Conservation (phyloP, 805 yeast species). For the Ogataea henricii region DNA sequence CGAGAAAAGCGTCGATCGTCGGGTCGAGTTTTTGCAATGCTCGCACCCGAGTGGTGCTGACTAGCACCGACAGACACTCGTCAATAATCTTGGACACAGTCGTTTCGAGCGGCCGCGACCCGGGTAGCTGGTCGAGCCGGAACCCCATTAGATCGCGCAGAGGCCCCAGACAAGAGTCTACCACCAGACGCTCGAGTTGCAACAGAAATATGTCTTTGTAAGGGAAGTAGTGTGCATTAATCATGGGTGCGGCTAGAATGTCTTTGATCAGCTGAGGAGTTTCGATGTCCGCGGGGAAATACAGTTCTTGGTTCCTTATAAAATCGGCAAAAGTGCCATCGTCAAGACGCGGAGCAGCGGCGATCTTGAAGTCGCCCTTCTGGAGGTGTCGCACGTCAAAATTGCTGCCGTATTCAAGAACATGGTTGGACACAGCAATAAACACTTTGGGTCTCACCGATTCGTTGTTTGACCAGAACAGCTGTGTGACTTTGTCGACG, state of each 20-base stretch:
- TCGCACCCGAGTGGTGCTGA: conserved; percentile 7
- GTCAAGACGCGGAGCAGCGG: conserved; percentile 19
- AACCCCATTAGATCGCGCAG: conserved; percentile 14
- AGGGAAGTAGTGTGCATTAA: conserved; percentile 24
- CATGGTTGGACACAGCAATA: conserved; percentile 26
- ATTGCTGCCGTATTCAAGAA: conserved; percentile 14
- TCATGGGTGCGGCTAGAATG: conserved; percentile 16
- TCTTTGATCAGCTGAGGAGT: conserved; percentile 17
- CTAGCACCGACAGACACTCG: conserved; percentile 19
- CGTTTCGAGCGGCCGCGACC: conserved; percentile 7
- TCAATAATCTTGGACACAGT: conserved; percentile 13
- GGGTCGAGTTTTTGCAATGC: conserved; percentile 17
- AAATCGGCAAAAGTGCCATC: conserved; percentile 1
- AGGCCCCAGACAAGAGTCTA: conserved; percentile 27
- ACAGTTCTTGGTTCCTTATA: conserved; percentile 8
- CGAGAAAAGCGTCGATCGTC: conserved; percentile 16
- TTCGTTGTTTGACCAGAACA: conserved; percentile 7
- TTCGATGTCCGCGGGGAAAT: conserved; percentile 17
- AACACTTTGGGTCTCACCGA: conserved; percentile 23
- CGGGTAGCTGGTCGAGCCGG: conserved; percentile 2
- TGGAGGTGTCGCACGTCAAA: conserved; percentile 27
- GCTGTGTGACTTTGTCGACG: conserved; percentile 14
- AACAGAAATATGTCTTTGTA: conserved; percentile 21
- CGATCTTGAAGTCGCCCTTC: conserved; percentile 26
- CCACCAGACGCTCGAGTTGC: conserved; percentile 25